Conservation (phyloP, 139 green algal species). For the Microglena sp. region DNA sequence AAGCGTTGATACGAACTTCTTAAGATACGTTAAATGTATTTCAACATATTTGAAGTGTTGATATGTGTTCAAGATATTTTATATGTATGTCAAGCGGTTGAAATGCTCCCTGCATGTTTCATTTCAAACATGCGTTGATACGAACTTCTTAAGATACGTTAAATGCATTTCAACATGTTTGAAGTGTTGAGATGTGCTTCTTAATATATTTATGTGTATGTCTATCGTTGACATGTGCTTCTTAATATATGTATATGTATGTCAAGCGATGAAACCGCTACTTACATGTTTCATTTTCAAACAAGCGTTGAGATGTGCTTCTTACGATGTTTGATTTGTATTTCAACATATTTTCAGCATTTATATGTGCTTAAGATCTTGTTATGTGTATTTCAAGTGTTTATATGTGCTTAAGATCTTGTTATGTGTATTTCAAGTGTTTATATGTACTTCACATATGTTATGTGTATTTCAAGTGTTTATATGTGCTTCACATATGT, state of each 20-base stretch:
- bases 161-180: not conserved
- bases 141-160: not conserved
- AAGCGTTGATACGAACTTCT: no score
- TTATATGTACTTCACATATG: not conserved
- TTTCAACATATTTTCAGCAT: not conserved
- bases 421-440: not conserved
- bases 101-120: not conserved
- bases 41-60: not conserved
- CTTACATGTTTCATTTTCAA: no score
- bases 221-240: not conserved
- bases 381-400: not conserved
- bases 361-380: not conserved
- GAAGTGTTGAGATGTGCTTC: not conserved
- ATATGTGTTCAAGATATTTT: not conserved
- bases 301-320: not conserved
- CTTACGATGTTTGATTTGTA: not conserved
- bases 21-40: not conserved
- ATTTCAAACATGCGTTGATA: not conserved
- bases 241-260: no score
- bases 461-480: no score
- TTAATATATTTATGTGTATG: not conserved
- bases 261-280: no score
- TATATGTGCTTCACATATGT: not conserved
- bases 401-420: not conserved
- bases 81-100: not conserved